phyloP scores from a whole-genome alignment of 768 basidiomycete genomes.

The Gymnopilus junonius region DNA sequence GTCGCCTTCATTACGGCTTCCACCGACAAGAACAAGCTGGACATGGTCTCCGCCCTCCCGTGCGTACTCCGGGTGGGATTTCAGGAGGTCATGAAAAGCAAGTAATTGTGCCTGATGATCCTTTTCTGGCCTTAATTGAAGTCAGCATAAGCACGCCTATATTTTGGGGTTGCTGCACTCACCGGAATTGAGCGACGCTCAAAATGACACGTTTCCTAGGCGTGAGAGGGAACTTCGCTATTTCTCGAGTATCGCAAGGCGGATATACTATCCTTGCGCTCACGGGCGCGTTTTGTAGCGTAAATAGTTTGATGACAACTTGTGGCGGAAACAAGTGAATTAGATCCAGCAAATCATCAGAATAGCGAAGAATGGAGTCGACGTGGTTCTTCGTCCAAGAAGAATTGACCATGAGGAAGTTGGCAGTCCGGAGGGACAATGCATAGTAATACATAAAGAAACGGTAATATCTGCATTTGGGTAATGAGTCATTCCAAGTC shows the following conservation, averaged over 20 bases:
- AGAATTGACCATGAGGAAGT: conserved; percentile 92
- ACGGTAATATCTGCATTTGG: conserved; percentile 75
- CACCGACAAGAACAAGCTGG: conserved; percentile 80
- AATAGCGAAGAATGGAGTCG: conserved; percentile 66
- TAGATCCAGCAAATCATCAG: conserved; percentile 52
- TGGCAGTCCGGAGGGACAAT: conserved; percentile 69
- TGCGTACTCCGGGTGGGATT: conserved; percentile 62
- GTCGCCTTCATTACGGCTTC: conserved; percentile 81
- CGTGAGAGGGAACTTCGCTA: conserved; percentile 59
- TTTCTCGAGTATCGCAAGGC: conserved; percentile 84
- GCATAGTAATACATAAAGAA: conserved; percentile 87
- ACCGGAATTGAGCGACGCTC: conserved; percentile 95
- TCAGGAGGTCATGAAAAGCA: conserved; percentile 66
- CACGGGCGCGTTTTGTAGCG: conserved; percentile 27
- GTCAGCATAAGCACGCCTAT: neutral
- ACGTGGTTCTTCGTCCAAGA: conserved; percentile 93
- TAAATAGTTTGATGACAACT: conserved; percentile 32
- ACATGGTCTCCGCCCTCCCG: conserved; percentile 35
- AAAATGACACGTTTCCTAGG: conserved; percentile 69
- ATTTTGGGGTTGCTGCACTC: conserved; percentile 22
- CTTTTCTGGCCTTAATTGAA: conserved; percentile 82
- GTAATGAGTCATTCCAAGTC: neutral
- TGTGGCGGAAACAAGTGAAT: conserved; percentile 50
- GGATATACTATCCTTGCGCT: conserved; percentile 76
- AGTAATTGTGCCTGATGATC: conserved; percentile 83